Conservation (phyloP, 169 alveolate species). For the Plasmodium billcollinsi region DNA sequence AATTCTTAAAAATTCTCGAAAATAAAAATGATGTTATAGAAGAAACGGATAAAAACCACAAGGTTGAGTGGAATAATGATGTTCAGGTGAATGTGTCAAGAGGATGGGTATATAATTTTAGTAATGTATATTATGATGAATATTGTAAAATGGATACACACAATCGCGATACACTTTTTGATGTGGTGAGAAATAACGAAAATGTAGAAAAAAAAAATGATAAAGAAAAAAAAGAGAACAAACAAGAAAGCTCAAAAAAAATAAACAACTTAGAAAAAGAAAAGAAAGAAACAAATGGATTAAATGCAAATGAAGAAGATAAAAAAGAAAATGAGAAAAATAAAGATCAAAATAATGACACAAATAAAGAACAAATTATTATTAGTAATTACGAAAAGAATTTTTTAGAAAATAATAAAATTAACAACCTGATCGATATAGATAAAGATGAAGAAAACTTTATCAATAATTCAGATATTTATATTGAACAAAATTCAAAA, state of each 20-base stretch:
- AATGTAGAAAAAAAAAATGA: not conserved
- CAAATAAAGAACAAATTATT: not conserved
- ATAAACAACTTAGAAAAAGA: not conserved
- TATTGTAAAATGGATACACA: slow-evolving; percentile 13
- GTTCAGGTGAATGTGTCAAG: slow-evolving; percentile 31
- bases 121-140: slow-evolving; percentile 24
- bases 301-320: not conserved
- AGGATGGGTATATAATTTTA: slow-evolving; percentile 73
- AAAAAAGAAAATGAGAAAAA: not conserved
- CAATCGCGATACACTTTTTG: not conserved
- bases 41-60: slow-evolving; percentile 33
- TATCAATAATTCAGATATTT: slow-evolving; percentile 33
- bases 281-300: not conserved
- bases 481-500: slow-evolving; percentile 3
- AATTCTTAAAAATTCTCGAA: slow-evolving; percentile 45
- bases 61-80: slow-evolving; percentile 66
- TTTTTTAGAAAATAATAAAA: slow-evolving; percentile 11
- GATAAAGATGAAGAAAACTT: slow-evolving; percentile 66
- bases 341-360: not conserved
- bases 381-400: slow-evolving; percentile 6
- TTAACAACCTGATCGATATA: slow-evolving; percentile 56
- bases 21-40: slow-evolving; percentile 29
- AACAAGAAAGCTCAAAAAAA: too few relatives aligned
- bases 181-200: not conserved
- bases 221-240: not conserved